Evolutionary conservation across 441 rosid genomes (phyloP), one percentile per base, ranked within the genome.

Genomic region (Bocquillonia castaneifolia): DNA sequence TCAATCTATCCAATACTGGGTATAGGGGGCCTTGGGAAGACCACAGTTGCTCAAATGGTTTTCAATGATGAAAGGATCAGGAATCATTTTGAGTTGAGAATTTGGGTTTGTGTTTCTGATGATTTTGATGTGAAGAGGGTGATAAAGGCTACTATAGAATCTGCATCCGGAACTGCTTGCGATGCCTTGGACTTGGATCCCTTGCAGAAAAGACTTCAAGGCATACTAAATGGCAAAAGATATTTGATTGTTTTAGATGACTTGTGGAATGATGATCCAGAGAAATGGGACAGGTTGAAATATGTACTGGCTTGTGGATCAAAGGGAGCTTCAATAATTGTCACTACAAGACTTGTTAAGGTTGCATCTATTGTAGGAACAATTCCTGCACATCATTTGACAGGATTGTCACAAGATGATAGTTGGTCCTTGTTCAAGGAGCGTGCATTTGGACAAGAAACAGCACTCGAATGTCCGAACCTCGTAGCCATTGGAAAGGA

Each of bases 221-320:
- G 39, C 10, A 47, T 15, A 10, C 14, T 60, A 32, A 39, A 14
- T 23, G 20, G 15, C 26, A 60, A 40, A 47, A 60, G 44, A 14
- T 60, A 39, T 44, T 25, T 60, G 31, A 29, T 60, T 60, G 64
- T 60, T 22, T 47, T 60, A 8, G 64, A 60, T 40, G 50, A 60
- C 23, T 50, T 37, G 9, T 60, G 64, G 50, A 22, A 60, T 25
- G 64, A 23, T 17, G 44, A 29, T 60, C 44, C 39, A 23, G 64
- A 60, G 12, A 23, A 40, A 1, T 60, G 64, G 64, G 44, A 60
- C 15, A 47, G 44, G 14, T 20, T 60, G 64, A 37, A 18, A 37
- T 42, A 26, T 34, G 34, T 64, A 5, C 34, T 22, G 68, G 45
- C 47, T 14, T 45, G 50, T 36, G 58, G 45, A 13, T 26, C 58